Percentiles rank a stretch among this genome's conserved stretches.
These are phyloP conservation scores for Neurospora discreta DNA, from an alignment of 495 filamentous ascomycete genomes.

Conservation along the genomic window DNA sequence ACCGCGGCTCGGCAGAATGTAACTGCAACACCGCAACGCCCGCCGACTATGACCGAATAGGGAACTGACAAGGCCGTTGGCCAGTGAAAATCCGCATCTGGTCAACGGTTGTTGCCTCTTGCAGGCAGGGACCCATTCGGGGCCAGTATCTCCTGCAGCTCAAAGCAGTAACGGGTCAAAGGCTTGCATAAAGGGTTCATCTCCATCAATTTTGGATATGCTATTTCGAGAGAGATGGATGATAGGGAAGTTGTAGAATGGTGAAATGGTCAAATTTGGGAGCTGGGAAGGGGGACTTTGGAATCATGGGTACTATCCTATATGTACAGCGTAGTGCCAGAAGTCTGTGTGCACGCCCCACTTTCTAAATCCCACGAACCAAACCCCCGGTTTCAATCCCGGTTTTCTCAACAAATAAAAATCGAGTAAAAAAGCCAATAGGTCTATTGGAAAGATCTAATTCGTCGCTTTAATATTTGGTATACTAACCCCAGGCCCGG, in stretches of 20 bases:
- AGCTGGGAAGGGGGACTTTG: background rate
- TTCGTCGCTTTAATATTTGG: too few species aligned
- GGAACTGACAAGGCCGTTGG: background rate
- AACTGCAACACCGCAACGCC: background rate
- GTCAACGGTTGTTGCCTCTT: background rate
- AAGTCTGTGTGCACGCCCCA: too few species aligned
- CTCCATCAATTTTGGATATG: background rate
- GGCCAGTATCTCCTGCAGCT: background rate
- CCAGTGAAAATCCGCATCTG: background rate
- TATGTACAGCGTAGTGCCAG: too few species aligned
- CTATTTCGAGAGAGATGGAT: background rate
- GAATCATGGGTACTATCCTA: too few species aligned
- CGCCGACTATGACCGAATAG: background rate
- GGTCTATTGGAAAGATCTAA: too few species aligned
- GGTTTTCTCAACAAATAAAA: too few species aligned
- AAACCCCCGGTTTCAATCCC: too few species aligned
- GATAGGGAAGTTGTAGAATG: background rate
- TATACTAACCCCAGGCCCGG: too few species aligned
- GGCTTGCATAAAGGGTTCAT: background rate
- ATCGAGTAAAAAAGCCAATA: too few species aligned
- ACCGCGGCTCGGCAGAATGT: background rate
- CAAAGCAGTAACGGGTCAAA: background rate
- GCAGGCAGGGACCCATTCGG: background rate
- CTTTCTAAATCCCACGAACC: too few species aligned
- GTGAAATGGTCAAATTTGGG: background rate